Evolutionary conservation across 306 rosid species (phyloP).

Genomic region (Leucaena leucocephala): DNA sequence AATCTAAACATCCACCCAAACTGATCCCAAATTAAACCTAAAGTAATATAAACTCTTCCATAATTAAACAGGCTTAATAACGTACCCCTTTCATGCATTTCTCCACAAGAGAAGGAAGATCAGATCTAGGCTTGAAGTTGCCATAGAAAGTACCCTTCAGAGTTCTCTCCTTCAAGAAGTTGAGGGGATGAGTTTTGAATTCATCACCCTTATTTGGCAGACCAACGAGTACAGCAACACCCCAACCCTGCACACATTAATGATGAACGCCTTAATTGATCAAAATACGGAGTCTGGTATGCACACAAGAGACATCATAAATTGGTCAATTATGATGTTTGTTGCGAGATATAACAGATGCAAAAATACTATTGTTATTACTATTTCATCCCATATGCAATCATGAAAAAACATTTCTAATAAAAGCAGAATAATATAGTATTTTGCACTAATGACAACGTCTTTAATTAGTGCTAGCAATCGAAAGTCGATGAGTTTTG

Average conservation of each 20-base stretch:
- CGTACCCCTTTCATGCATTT: conserved; percentile 51
- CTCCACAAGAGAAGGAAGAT: conserved; percentile 58
- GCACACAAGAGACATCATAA: too few species aligned
- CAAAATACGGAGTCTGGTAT: too few species aligned
- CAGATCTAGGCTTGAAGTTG: conserved; percentile 61
- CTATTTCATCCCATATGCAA: too few species aligned
- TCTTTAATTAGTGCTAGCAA: background rate
- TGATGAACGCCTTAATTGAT: too few species aligned
- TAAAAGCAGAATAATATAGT: too few species aligned
- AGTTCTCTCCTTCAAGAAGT: conserved; percentile 63
- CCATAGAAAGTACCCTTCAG: conserved; percentile 76
- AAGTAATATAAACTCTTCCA: background rate
- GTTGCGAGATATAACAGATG: too few species aligned
- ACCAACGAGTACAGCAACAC: conserved; percentile 73
- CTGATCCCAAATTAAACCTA: background rate
- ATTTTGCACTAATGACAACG: too few species aligned
- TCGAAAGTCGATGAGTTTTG: background rate
- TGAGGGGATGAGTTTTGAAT: conserved; percentile 68
- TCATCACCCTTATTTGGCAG: conserved; percentile 62
- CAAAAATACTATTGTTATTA: too few species aligned
- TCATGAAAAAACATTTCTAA: too few species aligned
- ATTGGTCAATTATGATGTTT: too few species aligned
- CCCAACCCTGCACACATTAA: conserved; percentile 60
- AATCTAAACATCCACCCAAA: too few species aligned
- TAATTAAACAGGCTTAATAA: background rate